phyloP scores from a whole-genome alignment of 768 basidiomycete species.

The Leucocoprinus leucothites region DNA sequence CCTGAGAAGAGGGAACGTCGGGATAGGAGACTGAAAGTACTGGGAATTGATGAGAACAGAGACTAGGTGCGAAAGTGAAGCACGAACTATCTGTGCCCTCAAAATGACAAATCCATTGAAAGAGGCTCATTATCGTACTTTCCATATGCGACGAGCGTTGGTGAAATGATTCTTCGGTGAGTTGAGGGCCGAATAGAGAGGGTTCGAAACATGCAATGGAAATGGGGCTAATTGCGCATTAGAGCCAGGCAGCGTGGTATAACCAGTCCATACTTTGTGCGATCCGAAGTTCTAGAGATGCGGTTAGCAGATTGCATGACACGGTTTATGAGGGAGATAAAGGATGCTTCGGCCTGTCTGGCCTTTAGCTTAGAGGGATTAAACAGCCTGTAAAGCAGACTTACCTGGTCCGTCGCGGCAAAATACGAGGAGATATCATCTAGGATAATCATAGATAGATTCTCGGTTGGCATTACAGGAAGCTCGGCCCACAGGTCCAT shows the following conservation, averaged over 20 bases:
- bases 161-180: not conserved
- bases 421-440: conserved; percentile 62
- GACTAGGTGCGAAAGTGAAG: not conserved
- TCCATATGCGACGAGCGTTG: not conserved
- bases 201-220: conserved; percentile 11
- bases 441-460: conserved; percentile 46
- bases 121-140: not conserved
- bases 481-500: conserved; percentile 1
- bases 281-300: not conserved
- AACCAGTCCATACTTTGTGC: not conserved
- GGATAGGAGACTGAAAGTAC: not conserved
- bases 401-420: conserved; percentile 7
- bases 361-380: not conserved
- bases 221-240: not conserved
- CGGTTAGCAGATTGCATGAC: conserved; percentile 2
- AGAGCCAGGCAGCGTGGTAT: not conserved
- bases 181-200: not conserved
- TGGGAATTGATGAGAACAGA: not conserved
- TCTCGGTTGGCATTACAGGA: conserved; percentile 15
- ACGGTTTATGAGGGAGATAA: conserved; percentile 7
- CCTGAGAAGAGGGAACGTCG: not conserved
- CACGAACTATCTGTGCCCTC: not conserved
- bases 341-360: not conserved
- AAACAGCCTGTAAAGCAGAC: conserved; percentile 7
- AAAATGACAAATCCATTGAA: conserved; percentile 2